These are phyloP conservation scores for Liquidambar formosana DNA, from an alignment of 164 flowering plant species.

Conservation along the genomic window DNA sequence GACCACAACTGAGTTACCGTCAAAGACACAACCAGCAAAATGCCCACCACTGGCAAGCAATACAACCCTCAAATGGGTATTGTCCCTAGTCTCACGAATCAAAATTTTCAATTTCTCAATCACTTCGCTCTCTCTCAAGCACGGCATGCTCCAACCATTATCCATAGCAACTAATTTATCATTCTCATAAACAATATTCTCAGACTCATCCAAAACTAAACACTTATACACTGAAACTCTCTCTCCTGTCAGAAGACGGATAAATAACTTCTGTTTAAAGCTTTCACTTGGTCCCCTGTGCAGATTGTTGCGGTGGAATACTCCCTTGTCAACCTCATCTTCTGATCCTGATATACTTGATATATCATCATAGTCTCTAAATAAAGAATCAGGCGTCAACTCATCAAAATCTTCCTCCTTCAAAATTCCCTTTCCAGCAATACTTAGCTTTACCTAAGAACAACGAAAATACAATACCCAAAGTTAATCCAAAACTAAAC, in stretches of 20 bases:
- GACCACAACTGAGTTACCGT: constrained; percentile 79
- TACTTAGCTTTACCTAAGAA: constrained; percentile 72
- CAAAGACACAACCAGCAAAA: constrained; percentile 95
- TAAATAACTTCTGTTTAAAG: constrained; percentile 50
- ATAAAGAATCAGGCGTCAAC: constrained; percentile 51
- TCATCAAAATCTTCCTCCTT: constrained; percentile 94
- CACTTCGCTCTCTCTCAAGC: constrained; percentile 49
- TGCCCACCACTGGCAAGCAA: constrained; percentile 94
- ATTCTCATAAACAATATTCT: constrained; percentile 40
- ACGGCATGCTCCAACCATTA: constrained; percentile 9
- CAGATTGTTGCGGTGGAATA: constrained; percentile 9
- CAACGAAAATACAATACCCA: background rate
- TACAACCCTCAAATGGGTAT: constrained; percentile 56
- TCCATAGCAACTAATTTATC: constrained; percentile 24
- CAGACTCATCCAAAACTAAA: constrained; percentile 59
- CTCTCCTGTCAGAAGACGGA: constrained; percentile 63
- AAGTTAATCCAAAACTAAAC: background rate
- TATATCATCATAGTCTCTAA: constrained; percentile 69
- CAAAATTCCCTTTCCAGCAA: constrained; percentile 73
- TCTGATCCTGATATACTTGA: constrained; percentile 99
- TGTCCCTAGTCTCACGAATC: constrained; percentile 60
- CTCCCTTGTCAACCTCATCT: constrained; percentile 61
- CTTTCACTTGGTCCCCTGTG: constrained; percentile 19
- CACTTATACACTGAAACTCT: constrained; percentile 79
- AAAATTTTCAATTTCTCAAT: constrained; percentile 54